Conservation (phyloP, 176 grass and related monocot genomes). For the Musa acuminata region DNA sequence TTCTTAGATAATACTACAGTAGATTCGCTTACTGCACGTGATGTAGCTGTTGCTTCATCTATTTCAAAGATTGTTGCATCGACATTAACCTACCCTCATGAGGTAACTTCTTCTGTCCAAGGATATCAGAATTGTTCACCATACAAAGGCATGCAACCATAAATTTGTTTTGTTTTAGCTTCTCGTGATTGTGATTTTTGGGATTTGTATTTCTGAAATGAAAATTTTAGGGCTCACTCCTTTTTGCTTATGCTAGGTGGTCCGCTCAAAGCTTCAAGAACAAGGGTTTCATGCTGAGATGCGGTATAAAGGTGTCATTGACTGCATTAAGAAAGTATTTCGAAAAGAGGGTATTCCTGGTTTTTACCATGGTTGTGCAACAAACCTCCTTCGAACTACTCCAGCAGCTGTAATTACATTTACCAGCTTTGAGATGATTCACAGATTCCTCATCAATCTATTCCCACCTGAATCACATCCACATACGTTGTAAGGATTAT, state of each 20-base stretch:
- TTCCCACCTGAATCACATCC: slow-evolving; percentile 44
- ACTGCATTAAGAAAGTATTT: slow-evolving; percentile 77
- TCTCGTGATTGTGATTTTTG: no score
- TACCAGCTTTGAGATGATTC: slow-evolving; percentile 98
- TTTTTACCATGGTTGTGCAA: slow-evolving; percentile 87
- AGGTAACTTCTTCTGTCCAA: slow-evolving; percentile 35
- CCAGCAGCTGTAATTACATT: slow-evolving; percentile 97
- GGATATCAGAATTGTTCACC: background rate
- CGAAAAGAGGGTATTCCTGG: slow-evolving; percentile 59
- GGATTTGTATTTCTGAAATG: no score
- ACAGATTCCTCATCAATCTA: slow-evolving; percentile 53
- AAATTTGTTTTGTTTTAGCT: no score
- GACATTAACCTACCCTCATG: slow-evolving; percentile 91
- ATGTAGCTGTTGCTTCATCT: slow-evolving; percentile 95
- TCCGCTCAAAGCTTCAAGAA: slow-evolving; percentile 85
- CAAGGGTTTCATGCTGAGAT: slow-evolving; percentile 52
- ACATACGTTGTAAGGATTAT: slow-evolving; percentile 31
- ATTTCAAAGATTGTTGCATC: slow-evolving; percentile 86
- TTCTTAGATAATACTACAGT: slow-evolving; percentile 75
- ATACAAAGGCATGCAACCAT: background rate
- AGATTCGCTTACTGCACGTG: slow-evolving; percentile 62
- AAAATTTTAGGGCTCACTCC: no score
- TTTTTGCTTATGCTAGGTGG: slow-evolving; percentile 30
- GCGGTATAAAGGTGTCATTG: slow-evolving; percentile 68
- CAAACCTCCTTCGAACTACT: slow-evolving; percentile 84